Percentiles rank a stretch among this genome's conserved stretches.
phyloP scores from a whole-genome alignment of 441 rosid species.

The Adansonia grandidieri region DNA sequence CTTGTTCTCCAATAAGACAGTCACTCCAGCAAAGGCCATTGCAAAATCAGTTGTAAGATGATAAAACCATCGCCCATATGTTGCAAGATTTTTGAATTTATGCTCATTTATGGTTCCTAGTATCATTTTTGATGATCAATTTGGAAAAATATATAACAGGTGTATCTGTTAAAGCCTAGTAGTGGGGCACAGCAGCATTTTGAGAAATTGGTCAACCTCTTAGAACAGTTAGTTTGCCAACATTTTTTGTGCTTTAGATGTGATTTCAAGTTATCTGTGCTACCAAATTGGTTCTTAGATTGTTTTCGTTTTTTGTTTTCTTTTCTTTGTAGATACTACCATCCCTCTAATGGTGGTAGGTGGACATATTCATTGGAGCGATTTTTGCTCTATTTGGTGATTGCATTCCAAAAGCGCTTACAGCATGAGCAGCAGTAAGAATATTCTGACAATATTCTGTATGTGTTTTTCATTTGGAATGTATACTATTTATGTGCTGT shows the following conservation, averaged over 20 bases:
- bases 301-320: constrained; percentile 30
- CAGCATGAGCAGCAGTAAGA: constrained; percentile 91
- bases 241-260: constrained; percentile 33
- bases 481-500: constrained; percentile 35
- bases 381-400: constrained; percentile 77
- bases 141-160: constrained; percentile 56
- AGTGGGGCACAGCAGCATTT: constrained; percentile 75
- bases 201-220: constrained; percentile 93
- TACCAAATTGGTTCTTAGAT: constrained; percentile 27
- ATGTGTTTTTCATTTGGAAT: constrained; percentile 29
- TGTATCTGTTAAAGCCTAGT: constrained; percentile 83
- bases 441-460: constrained; percentile 33
- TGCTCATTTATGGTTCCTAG: constrained; percentile 33
- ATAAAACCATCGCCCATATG: constrained; percentile 23
- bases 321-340: constrained; percentile 71
- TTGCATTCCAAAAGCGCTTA: constrained; percentile 91
- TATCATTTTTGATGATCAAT: constrained; percentile 29
- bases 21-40: constrained; percentile 87
- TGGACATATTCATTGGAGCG: constrained; percentile 99
- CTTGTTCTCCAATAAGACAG: constrained; percentile 83
- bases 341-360: constrained; percentile 99
- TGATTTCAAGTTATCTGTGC: constrained; percentile 34
- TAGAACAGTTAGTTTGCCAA: constrained; percentile 90
- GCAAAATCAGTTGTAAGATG: constrained; percentile 90
- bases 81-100: constrained; percentile 33